Conservation (phyloP, 352 stramenopile species). For the Peronospora belbahrii region DNA sequence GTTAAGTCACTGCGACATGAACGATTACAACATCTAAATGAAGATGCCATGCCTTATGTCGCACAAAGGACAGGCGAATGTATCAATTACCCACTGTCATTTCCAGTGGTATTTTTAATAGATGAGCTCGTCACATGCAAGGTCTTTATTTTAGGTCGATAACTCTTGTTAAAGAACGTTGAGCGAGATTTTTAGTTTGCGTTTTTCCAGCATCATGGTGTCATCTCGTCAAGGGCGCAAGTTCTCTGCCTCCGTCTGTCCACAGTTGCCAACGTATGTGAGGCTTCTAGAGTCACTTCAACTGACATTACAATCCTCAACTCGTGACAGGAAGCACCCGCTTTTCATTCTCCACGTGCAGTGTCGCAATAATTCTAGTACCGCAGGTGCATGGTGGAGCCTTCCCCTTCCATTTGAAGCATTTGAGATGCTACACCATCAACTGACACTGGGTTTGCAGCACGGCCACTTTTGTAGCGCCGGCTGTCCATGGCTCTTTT, state of each 20-base stretch:
- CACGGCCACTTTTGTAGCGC: constrained; percentile 31
- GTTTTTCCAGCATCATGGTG: constrained; percentile 5
- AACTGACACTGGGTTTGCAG: constrained; percentile 15
- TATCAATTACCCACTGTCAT: too few species aligned
- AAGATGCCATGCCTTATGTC: not conserved
- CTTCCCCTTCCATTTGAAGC: constrained; percentile 14
- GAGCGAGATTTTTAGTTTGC: not conserved
- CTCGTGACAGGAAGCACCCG: constrained; percentile 3
- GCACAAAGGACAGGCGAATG: too few species aligned
- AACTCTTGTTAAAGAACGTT: too few species aligned
- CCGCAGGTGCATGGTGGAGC: constrained; percentile 5
- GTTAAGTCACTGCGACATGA: not conserved
- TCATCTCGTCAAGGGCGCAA: constrained; percentile 18
- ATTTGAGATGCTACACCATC: constrained; percentile 20
- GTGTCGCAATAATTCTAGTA: not conserved
- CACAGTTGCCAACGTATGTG: constrained; percentile 21
- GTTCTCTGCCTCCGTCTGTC: constrained; percentile 1
- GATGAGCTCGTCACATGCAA: too few species aligned
- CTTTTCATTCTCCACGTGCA: constrained; percentile 23
- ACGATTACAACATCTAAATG: not conserved
- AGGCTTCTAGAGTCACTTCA: constrained; percentile 19
- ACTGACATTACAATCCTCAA: constrained; percentile 10
- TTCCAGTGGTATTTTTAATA: too few species aligned
- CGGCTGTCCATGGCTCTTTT: constrained; percentile 24
- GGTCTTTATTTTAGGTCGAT: too few species aligned